These are phyloP conservation scores for Aegilops umbellulata DNA, from an alignment of 176 grass and related monocot species.

Conservation along the genomic window DNA sequence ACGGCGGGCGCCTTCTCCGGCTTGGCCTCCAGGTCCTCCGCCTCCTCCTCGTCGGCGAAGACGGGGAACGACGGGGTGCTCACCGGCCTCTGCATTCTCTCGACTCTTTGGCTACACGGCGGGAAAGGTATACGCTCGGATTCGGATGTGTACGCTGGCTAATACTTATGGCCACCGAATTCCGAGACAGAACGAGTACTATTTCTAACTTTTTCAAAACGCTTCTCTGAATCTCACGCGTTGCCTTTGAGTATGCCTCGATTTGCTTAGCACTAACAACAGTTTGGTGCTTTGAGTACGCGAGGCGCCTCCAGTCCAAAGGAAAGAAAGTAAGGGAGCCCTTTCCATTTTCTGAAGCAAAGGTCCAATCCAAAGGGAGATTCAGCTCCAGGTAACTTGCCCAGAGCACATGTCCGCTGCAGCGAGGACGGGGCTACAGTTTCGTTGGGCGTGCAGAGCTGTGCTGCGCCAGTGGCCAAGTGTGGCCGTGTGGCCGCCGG, in stretches of 20 bases:
- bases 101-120: too few species aligned
- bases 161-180: neutral
- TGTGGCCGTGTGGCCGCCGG: neutral
- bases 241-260: neutral
- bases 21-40: constrained; percentile 43
- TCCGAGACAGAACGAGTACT: too few species aligned
- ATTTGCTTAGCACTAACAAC: constrained; percentile 6
- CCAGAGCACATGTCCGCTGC: neutral
- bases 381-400: neutral
- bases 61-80: constrained; percentile 36
- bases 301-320: too few species aligned
- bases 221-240: constrained; percentile 26
- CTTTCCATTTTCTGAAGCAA: constrained; percentile 43
- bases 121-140: too few species aligned
- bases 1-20: constrained; percentile 29
- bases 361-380: neutral
- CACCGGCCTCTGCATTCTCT: constrained; percentile 52
- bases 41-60: constrained; percentile 2
- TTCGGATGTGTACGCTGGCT: neutral
- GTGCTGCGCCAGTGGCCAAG: neutral
- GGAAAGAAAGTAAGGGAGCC: neutral
- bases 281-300: constrained; percentile 22
- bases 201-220: neutral
- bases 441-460: neutral
- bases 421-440: neutral